Percentiles rank a stretch among this genome's conserved stretches.
These are phyloP conservation scores for Neonectria magnoliae DNA, from an alignment of 2,329 filamentous ascomycete genomes.

Conservation along the genomic window DNA sequence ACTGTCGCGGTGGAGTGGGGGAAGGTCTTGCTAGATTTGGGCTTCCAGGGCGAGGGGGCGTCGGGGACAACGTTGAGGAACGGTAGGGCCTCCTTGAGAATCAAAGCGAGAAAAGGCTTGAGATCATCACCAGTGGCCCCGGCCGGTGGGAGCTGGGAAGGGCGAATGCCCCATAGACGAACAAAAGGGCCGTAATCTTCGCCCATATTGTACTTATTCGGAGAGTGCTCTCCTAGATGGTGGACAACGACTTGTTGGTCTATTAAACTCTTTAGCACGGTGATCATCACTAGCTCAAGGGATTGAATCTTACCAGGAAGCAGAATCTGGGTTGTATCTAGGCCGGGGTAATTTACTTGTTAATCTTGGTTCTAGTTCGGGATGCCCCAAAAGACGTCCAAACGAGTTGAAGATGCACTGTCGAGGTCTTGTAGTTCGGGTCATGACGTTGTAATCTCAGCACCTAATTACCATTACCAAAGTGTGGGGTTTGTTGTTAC, in stretches of 20 bases:
- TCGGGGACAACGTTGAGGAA: conserved; percentile 65
- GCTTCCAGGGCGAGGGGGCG: conserved; percentile 56
- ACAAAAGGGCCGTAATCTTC: conserved; percentile 57
- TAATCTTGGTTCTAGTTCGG: neutral
- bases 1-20: conserved; percentile 61
- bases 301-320: neutral
- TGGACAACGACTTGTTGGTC: neutral
- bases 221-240: neutral
- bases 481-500: conserved; percentile 6
- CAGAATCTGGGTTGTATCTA: neutral
- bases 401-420: neutral
- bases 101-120: conserved; percentile 59
- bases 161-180: conserved; percentile 63
- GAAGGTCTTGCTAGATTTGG: conserved; percentile 60
- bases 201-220: conserved; percentile 24
- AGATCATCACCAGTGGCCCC: conserved; percentile 55
- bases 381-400: neutral
- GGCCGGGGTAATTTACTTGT: neutral
- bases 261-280: neutral
- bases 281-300: neutral
- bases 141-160: conserved; percentile 57
- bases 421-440: neutral
- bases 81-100: conserved; percentile 67
- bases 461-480: neutral
- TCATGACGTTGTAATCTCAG: neutral